A percentile compares a stretch with the other conserved stretches of the same genome.
Conservation (phyloP, 306 rosid genomes). For the Pyrus communis region DNA sequence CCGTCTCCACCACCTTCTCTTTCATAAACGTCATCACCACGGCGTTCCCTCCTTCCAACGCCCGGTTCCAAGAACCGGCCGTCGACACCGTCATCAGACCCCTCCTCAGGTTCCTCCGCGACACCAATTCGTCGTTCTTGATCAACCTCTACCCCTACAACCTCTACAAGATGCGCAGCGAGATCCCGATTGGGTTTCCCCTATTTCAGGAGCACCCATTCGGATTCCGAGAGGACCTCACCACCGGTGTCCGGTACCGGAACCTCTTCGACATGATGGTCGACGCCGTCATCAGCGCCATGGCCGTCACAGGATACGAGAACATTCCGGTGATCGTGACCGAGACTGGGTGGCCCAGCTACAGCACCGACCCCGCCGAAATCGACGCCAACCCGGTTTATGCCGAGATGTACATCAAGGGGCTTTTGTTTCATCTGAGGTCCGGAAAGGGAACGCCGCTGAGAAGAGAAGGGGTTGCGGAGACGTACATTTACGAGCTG, state of each 20-base stretch:
- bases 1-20: constrained; percentile 77
- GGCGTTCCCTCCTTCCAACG: constrained; percentile 77
- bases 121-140: constrained; percentile 80
- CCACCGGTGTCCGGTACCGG: constrained; percentile 68
- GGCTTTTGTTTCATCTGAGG: constrained; percentile 47
- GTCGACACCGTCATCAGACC: constrained; percentile 33
- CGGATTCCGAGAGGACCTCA: constrained; percentile 68
- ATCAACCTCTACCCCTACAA: constrained; percentile 79
- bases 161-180: constrained; percentile 43
- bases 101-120: constrained; percentile 58
- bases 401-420: constrained; percentile 66
- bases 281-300: constrained; percentile 56
- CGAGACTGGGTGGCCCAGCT: constrained; percentile 90
- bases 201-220: constrained; percentile 63
- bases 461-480: constrained; percentile 54
- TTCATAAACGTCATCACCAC: constrained; percentile 38
- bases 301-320: constrained; percentile 56
- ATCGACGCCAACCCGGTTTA: constrained; percentile 55
- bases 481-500: constrained; percentile 58
- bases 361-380: constrained; percentile 31
- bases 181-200: constrained; percentile 66
- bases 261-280: constrained; percentile 83
- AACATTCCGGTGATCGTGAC: constrained; percentile 56
- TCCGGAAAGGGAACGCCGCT: constrained; percentile 68
- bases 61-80: constrained; percentile 41